Conservation (phyloP, 106 monocot genomes). For the Triglochin maritima region DNA sequence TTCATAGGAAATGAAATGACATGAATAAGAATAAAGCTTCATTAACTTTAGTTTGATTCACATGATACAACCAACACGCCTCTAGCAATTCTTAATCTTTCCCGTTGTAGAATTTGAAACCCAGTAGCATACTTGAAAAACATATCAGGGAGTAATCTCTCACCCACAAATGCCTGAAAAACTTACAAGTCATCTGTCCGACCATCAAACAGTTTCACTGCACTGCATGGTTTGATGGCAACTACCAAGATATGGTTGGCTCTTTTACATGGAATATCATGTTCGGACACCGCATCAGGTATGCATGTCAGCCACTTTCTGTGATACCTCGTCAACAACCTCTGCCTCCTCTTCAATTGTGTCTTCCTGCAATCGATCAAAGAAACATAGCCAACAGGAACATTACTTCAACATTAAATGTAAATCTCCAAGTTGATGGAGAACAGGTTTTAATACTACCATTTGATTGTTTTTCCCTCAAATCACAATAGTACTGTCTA, state of each 20-base stretch:
- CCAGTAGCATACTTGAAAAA: neutral
- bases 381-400: neutral
- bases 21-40: too few relatives aligned
- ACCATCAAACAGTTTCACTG: neutral
- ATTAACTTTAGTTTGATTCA: too few relatives aligned
- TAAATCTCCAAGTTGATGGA: neutral
- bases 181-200: neutral
- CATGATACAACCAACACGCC: too few relatives aligned
- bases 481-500: neutral
- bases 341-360: conserved; percentile 30
- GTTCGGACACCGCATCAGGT: conserved; percentile 4
- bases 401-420: neutral
- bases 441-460: neutral
- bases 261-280: neutral
- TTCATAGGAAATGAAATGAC: too few relatives aligned
- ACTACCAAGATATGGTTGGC: neutral
- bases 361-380: conserved; percentile 22
- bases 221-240: neutral
- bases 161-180: neutral
- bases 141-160: neutral
- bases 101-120: neutral
- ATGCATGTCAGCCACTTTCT: conserved; percentile 21
- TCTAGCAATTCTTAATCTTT: neutral
- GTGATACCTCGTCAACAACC: conserved; percentile 27
- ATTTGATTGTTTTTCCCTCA: neutral